These are phyloP conservation scores for Silene noctiflora DNA, from an alignment of 179 eudicot genomes.

Conservation along the genomic window DNA sequence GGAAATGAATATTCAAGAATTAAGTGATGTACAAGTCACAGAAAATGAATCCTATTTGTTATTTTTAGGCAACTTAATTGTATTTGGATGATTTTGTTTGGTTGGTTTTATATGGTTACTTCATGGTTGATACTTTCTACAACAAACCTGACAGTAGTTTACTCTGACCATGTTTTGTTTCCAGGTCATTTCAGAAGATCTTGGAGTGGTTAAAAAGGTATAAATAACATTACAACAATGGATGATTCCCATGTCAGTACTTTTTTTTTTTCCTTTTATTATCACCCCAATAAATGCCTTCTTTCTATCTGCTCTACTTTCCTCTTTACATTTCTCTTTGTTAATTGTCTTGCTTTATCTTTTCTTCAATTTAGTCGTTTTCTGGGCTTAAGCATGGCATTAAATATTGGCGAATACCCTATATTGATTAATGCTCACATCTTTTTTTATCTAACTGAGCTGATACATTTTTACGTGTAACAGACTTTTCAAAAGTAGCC, in stretches of 20 bases:
- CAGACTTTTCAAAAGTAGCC: not conserved
- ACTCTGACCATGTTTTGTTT: conserved; percentile 18
- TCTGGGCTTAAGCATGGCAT: not conserved
- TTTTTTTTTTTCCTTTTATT: too few relatives aligned
- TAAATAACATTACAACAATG: not conserved
- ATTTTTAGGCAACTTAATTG: not conserved
- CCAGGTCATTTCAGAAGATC: conserved; percentile 84
- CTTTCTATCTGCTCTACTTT: not conserved
- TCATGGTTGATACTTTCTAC: not conserved
- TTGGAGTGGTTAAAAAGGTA: conserved; percentile 95
- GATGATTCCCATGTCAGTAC: too few relatives aligned
- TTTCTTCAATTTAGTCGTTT: not conserved
- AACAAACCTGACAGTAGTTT: not conserved
- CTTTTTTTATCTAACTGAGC: not conserved
- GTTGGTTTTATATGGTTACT: not conserved
- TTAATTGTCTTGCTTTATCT: not conserved
- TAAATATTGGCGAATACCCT: not conserved
- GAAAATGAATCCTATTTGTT: too few relatives aligned
- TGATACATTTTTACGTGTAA: not conserved
- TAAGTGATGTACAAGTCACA: too few relatives aligned
- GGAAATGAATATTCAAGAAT: too few relatives aligned
- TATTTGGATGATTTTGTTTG: not conserved
- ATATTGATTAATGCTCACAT: not conserved
- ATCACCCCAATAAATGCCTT: not conserved
- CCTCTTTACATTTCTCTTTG: not conserved